phyloP scores from a whole-genome alignment of 257 asterid species.

The Capsicum pubescens region DNA sequence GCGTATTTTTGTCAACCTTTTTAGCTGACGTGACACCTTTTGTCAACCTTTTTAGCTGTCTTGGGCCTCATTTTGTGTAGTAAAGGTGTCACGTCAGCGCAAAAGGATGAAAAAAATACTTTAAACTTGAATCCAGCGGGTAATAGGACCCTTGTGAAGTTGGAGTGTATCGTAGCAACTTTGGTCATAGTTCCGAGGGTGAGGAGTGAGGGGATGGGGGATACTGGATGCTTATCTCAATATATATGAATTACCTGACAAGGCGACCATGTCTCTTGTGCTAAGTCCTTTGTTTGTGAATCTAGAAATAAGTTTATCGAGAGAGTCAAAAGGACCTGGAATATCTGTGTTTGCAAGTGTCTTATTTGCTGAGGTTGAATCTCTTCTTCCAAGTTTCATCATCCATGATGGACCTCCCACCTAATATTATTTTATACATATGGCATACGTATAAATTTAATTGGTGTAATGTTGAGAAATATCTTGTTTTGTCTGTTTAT shows the following conservation, averaged over 20 bases:
- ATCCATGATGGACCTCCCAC: background rate
- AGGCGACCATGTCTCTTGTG: conserved; percentile 1
- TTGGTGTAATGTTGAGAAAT: background rate
- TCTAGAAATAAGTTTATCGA: background rate
- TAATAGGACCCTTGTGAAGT: too few species aligned
- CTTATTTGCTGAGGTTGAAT: background rate
- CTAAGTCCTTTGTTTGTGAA: background rate
- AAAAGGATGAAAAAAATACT: too few species aligned
- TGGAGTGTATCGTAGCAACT: too few species aligned
- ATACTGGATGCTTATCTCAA: too few species aligned
- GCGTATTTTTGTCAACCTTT: too few species aligned
- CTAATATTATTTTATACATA: background rate
- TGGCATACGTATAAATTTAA: background rate
- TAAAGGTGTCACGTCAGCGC: too few species aligned
- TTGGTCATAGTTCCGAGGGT: too few species aligned
- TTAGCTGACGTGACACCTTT: too few species aligned
- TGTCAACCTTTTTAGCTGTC: too few species aligned
- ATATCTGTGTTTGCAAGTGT: background rate
- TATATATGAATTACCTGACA: background rate
- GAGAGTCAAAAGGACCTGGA: background rate
- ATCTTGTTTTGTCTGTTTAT: background rate
- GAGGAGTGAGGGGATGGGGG: too few species aligned
- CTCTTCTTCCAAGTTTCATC: background rate
- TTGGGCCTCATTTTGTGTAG: too few species aligned
- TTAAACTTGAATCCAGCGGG: too few species aligned